phyloP scores from a whole-genome alignment of 2,329 filamentous ascomycete species.

The Fusarium sp. region DNA sequence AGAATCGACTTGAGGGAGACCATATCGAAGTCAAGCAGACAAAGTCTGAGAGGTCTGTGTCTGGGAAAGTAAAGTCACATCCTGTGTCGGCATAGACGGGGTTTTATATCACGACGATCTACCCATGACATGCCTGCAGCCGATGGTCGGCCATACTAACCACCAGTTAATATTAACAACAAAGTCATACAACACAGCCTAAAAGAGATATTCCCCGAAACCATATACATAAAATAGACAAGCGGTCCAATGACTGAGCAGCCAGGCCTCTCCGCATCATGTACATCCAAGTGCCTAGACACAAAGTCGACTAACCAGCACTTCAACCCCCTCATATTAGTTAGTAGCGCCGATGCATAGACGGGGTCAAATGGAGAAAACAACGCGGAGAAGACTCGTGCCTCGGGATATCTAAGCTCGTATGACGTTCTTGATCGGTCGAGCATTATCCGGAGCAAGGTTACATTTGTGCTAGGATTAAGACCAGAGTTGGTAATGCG shows the following conservation, averaged over 20 bases:
- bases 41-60: conserved; percentile 1
- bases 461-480: neutral
- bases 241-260: conserved; percentile 26
- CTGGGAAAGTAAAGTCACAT: neutral
- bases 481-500: neutral
- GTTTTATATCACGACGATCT: conserved; percentile 11
- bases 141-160: neutral
- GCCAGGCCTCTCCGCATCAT: conserved; percentile 27
- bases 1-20: conserved; percentile 32
- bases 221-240: neutral
- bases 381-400: neutral
- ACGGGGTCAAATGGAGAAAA: neutral
- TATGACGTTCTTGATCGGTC: conserved; percentile 23
- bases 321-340: neutral
- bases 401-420: conserved; percentile 9
- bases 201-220: neutral
- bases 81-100: neutral
- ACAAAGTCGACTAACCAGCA: conserved; percentile 11
- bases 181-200: neutral
- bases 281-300: conserved; percentile 23
- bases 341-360: conserved; percentile 21
- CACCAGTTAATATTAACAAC: conserved; percentile 4
- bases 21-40: conserved; percentile 14
- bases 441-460: conserved; percentile 16
- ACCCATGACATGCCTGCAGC: neutral